Conservation (phyloP, 805 yeast genomes). For the Pichia sporocuriosa region DNA sequence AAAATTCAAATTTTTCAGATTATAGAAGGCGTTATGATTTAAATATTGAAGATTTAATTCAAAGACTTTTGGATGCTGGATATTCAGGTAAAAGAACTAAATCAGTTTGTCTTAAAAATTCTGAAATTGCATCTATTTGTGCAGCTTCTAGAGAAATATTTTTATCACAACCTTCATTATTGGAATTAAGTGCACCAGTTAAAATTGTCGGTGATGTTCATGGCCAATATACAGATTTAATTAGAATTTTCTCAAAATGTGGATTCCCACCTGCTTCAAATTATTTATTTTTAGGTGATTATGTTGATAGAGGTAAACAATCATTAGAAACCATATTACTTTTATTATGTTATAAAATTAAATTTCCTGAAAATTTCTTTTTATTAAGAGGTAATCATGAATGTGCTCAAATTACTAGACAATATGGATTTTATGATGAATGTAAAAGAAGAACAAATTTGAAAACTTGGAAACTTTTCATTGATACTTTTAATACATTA, state of each 20-base stretch:
- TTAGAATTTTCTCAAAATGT: slow-evolving; percentile 87
- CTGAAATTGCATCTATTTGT: slow-evolving; percentile 86
- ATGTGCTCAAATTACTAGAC: slow-evolving; percentile 93
- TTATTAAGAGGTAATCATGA: slow-evolving; percentile 93
- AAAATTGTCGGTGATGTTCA: slow-evolving; percentile 92
- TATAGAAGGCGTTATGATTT: slow-evolving; percentile 14
- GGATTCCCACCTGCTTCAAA: slow-evolving; percentile 96
- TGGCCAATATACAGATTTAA: slow-evolving; percentile 90
- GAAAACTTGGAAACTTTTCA: slow-evolving; percentile 88
- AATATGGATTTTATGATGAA: slow-evolving; percentile 96
- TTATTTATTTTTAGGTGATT: slow-evolving; percentile 89
- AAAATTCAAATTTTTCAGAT: not conserved
- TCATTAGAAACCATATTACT: slow-evolving; percentile 85
- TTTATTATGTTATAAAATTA: slow-evolving; percentile 86
- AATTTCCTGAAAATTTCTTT: slow-evolving; percentile 94
- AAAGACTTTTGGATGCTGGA: slow-evolving; percentile 89
- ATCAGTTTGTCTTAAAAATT: slow-evolving; percentile 77
- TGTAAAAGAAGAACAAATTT: slow-evolving; percentile 90
- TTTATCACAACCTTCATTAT: slow-evolving; percentile 79
- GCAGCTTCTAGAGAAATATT: slow-evolving; percentile 84
- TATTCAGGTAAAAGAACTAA: slow-evolving; percentile 92
- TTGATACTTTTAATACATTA: slow-evolving; percentile 90
- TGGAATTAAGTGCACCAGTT: slow-evolving; percentile 82
- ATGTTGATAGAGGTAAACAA: slow-evolving; percentile 97
- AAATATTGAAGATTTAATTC: slow-evolving; percentile 82